phyloP scores from a whole-genome alignment of 208 protist genomes.

The Leptomonas seymouri region DNA sequence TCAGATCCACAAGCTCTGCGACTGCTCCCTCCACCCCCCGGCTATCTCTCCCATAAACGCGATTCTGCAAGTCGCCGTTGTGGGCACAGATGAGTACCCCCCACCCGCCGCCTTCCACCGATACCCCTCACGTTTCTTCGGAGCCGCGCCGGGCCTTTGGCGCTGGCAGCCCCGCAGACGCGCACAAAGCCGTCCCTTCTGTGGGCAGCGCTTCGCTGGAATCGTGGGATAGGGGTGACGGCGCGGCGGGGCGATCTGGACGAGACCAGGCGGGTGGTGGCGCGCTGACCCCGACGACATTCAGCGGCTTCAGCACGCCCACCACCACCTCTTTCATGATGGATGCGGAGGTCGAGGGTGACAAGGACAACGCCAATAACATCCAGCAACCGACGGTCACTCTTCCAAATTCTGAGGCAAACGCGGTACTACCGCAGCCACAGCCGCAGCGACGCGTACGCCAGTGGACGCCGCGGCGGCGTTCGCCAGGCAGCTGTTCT shows the following conservation, averaged over 20 bases:
- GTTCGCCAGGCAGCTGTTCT: not conserved
- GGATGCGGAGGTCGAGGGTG: not conserved
- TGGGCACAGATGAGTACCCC: not conserved
- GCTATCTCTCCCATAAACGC: too few species aligned
- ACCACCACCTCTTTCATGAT: not conserved
- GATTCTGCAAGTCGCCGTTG: too few species aligned
- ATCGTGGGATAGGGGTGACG: not conserved
- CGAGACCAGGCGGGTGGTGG: not conserved
- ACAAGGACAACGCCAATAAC: not conserved
- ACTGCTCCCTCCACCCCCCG: too few species aligned
- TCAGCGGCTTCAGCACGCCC: slow-evolving; percentile 20
- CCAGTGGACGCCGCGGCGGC: slow-evolving; percentile 29
- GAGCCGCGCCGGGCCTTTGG: not conserved
- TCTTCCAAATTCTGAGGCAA: not conserved
- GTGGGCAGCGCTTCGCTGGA: not conserved
- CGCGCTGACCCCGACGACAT: slow-evolving; percentile 1
- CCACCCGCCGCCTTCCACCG: not conserved
- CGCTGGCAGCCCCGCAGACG: not conserved
- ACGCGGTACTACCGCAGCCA: too few species aligned
- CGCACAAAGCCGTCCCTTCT: not conserved
- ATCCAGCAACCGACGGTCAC: not conserved
- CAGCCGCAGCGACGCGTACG: slow-evolving; percentile 16
- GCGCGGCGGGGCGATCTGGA: not conserved
- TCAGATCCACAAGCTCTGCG: too few species aligned
- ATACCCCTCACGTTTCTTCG: not conserved